Percentiles rank a stretch among this genome's conserved stretches.
Conservation (phyloP, 140 eudicot genomes). For the Ambrosia hybrid region DNA sequence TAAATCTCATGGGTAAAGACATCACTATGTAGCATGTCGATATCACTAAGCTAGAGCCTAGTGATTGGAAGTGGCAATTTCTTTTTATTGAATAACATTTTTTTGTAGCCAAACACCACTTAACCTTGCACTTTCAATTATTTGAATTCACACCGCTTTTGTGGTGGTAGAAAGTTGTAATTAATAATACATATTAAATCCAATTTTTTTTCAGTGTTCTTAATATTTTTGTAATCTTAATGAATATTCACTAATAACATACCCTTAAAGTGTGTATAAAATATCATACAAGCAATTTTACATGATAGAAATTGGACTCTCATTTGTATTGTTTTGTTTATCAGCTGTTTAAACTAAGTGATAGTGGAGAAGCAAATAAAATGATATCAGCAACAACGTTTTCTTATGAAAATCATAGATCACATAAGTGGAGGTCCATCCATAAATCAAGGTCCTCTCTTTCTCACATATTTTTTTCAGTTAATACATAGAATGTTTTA, state of each 20-base stretch:
- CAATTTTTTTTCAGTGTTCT: too few relatives aligned
- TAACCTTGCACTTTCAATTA: neutral
- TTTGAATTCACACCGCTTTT: too few relatives aligned
- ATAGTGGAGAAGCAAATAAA: neutral
- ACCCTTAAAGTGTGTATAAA: neutral
- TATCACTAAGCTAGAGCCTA: too few relatives aligned
- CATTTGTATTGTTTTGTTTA: too few relatives aligned
- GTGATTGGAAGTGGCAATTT: neutral
- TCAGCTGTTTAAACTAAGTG: neutral
- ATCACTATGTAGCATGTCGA: too few relatives aligned
- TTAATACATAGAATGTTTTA: neutral
- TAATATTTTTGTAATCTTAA: neutral
- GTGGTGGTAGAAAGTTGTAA: too few relatives aligned
- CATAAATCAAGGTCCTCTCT: neutral
- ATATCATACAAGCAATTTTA: neutral
- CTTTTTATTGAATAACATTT: neutral
- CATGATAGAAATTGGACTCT: neutral
- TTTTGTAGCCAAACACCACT: neutral
- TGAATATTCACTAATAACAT: neutral
- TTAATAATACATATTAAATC: too few relatives aligned
- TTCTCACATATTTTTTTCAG: neutral
- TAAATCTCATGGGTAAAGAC: too few relatives aligned
- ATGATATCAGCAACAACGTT: neutral
- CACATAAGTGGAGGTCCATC: neutral
- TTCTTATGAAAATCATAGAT: neutral